Base-by-base conservation (phyloP, 257 asterid species). In the Paraleonurus japonicus region DNA sequence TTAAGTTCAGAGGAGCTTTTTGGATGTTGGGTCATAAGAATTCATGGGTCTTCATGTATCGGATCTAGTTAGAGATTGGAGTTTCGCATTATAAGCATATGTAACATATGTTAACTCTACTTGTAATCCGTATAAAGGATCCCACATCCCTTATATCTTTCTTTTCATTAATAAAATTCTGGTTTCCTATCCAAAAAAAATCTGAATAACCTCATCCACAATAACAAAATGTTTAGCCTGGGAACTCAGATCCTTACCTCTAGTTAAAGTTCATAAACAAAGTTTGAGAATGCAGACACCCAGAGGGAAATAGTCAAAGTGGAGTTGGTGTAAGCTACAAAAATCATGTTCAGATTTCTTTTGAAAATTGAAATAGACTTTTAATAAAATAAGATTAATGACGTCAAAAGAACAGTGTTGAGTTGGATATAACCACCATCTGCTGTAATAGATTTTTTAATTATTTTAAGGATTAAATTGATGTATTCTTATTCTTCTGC, bases 401-500 rank as follows among this genome's bases (percentile, higher is more conserved):
- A 50, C 58, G 17, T 7, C 26, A 50, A 50, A 48, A 50, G 23
- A 65, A 27, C 28, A 35, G 69, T 20, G 67, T 23, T 61, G 78
- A 13, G n/a, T 28, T 23, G 39, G 50, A 72, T 22, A 41, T 48
- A 17, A 39, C 67, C 64, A 68, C 50, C 64, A 78, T 4, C 61
- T 26, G 13, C 17, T 58, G 74, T 48, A 43, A 32, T 66, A 67
- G 19, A 24, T 61, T 59, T 4, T 27, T 13, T 19, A 50, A 2
- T 16, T 48, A 8, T 28, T 22, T 32, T 47, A 19, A 20, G 51
- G 8, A 35, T 53, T 28, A 61, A 61, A 68, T 35, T n/a, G 65
- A 51, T 54, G 60, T 30, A 69, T 50, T 48, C 28, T 11, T 64
- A 20, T 61, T 55, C 70, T 73, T 64, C 57, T n/a, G 54, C 65